Evolutionary conservation across 169 alveolate species (phyloP).

Genomic region (Plasmodium relictum): DNA sequence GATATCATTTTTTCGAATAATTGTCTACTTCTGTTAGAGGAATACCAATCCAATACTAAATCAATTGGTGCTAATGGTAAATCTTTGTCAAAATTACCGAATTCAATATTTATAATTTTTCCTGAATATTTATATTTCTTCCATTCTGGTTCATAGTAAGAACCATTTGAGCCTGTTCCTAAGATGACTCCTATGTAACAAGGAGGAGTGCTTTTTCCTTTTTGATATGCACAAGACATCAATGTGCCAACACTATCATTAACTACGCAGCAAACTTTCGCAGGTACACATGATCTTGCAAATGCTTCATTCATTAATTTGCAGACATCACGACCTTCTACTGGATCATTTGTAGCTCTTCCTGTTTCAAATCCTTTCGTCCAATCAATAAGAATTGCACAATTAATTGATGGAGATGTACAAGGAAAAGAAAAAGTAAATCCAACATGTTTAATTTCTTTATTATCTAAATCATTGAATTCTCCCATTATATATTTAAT

Average conservation of each 20-base stretch:
- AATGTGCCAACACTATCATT: constrained; percentile 94
- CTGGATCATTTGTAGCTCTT: constrained; percentile 90
- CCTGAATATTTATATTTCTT: constrained; percentile 89
- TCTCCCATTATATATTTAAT: constrained; percentile 87
- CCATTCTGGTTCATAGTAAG: constrained; percentile 91
- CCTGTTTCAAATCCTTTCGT: constrained; percentile 95
- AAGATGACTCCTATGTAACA: constrained; percentile 90
- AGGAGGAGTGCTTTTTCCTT: constrained; percentile 84
- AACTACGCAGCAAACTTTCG: constrained; percentile 85
- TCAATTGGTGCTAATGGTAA: constrained; percentile 91
- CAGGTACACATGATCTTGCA: constrained; percentile 85
- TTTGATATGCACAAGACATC: constrained; percentile 91
- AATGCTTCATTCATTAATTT: constrained; percentile 89
- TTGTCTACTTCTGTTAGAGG: constrained; percentile 91
- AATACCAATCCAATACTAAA: constrained; percentile 85
- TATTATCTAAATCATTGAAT: constrained; percentile 51
- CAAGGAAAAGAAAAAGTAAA: constrained; percentile 92
- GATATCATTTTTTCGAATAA: constrained; percentile 90
- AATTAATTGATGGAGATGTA: constrained; percentile 82
- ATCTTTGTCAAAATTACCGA: constrained; percentile 90
- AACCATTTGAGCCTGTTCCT: constrained; percentile 93
- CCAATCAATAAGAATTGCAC: constrained; percentile 90
- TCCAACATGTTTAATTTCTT: constrained; percentile 82
- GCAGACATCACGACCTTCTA: constrained; percentile 93
- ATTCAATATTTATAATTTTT: constrained; percentile 89